Evolutionary conservation across 2,329 filamentous ascomycete genomes (phyloP), one percentile per base, ranked within the genome.

Genomic region (Exophiala viscosa): DNA sequence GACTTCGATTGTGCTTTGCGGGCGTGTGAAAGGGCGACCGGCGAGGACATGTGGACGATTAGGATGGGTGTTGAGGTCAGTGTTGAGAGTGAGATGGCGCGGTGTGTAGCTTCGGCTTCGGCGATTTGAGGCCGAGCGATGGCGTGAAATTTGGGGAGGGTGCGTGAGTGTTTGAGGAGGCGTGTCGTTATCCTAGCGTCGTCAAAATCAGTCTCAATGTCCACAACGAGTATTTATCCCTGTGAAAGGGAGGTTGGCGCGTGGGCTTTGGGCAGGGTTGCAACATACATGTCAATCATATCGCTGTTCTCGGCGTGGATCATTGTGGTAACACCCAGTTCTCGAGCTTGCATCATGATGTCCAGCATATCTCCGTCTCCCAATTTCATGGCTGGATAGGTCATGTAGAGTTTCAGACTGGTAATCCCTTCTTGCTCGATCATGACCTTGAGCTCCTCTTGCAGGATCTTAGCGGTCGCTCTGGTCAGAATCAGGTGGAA

Each of bases 1-100:
- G 41, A 18, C 8, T 70, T 65, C 7, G 73, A 73, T 60, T 82
- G 78, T 0, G 79, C 79, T 18, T 70, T 65, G 31, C 76, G 71
- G 43, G 81, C 75, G 57, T 77, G 73, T 3, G 67, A 64, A 5
- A 76, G 72, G 3, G 78, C 78, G 2, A 70, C 66, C 3, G 73
- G 67, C 4, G 73, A 76, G 5, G 70, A 75, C 66, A 80, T 73
- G 62, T 81, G 78, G 35, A 81, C 78, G 33, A 82, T 71, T 40
- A 81, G 63, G 43, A 81, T 76, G 0, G 78, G 78, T 0, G 73
- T 72, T 52, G 79, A 72, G 2, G 73, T 73, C 3, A 81, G 65
- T 51, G 76, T 71, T 0, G 76, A 72, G 0, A 82, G 67, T 1
- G 71, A 70, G 45, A 81, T 79, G 40, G 74, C 75, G 5, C 78